A percentile compares a stretch with the other conserved stretches of the same genome.
Evolutionary conservation across 208 protist genomes (phyloP).

Genomic region (Crithidia bombi): DNA sequence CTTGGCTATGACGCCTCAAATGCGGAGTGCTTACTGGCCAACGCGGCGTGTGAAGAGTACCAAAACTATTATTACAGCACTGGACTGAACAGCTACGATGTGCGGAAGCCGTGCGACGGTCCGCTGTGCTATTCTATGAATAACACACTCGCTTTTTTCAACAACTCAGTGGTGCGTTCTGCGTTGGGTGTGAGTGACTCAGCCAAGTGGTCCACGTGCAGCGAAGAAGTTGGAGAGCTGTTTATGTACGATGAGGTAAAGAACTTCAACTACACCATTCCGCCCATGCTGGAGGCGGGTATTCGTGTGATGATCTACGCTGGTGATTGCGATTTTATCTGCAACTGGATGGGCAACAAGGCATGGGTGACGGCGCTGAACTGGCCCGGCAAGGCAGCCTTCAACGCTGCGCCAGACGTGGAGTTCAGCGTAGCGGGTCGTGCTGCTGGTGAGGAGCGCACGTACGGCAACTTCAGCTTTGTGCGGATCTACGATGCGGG

Average conservation of each 20-base stretch:
- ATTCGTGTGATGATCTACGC: conserved; percentile 91
- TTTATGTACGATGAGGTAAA: conserved; percentile 69
- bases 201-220: conserved; percentile 43
- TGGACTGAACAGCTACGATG: conserved; percentile 87
- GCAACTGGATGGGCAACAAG: conserved; percentile 93
- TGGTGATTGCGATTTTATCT: conserved; percentile 92
- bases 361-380: conserved; percentile 68
- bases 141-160: neutral
- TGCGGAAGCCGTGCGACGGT: conserved; percentile 61
- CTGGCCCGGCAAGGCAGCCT: conserved; percentile 73
- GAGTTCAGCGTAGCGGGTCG: conserved; percentile 37
- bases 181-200: neutral
- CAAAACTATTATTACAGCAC: conserved; percentile 29
- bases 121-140: conserved; percentile 21
- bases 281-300: conserved; percentile 52
- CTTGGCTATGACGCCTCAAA: neutral
- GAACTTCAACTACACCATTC: conserved; percentile 69
- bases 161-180: neutral
- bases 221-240: conserved; percentile 38
- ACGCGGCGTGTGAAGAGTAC: neutral
- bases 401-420: conserved; percentile 48
- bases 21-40: conserved; percentile 23
- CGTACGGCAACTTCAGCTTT: conserved; percentile 68
- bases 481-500: conserved; percentile 84
- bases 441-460: conserved; percentile 35